Base-by-base conservation (phyloP, 345 rosid genomes). In the Salix koriyanagi region DNA sequence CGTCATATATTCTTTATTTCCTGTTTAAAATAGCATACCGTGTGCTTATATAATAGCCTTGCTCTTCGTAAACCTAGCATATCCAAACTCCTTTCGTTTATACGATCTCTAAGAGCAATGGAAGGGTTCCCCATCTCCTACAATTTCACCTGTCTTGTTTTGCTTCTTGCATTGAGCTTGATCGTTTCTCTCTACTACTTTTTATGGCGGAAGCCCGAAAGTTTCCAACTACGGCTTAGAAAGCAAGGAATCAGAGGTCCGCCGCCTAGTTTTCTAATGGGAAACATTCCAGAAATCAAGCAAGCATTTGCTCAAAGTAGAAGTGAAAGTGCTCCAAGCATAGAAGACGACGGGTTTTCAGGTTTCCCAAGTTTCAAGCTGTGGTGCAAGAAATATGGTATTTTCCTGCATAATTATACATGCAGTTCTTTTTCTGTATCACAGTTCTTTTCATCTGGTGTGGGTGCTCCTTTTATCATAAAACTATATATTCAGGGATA, bases 201-300 rank as follows among this genome's bases (percentile, higher is more conserved):
- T 42, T 48, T 34, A 5, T 54, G 76, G 54, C 71, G 61, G 73
- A 16, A 16, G 78, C 81, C 81, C 6, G 39, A 4, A 34, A 34
- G 37, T 34, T 34, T 6, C 37, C 37, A 44, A 26, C 21, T 4
- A 1, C 37, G 50, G 65, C 79, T 82, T 10, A 54, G 39, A 69
- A 52, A 71, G 73, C 82, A 78, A 70, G 84, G 82, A 0, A 75
- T 78, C 56, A 60, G 34, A 12, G 84, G 84, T 19, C 84, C 84
- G 16, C 54, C 73, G 42, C 79, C 76, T n/a, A 42, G 76, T 12
- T 15, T 65, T 60, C 18, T 78, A 44, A 64, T 74, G 13, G 82
- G 82, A 36, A 78, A 75, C 79, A 65, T 71, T 25, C 67, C 44
- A 15, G 82, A 82, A 52, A 75, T 69, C 76, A 41, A 41, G 44